Conservation (phyloP, 306 rosid species). For the Dryas drummondii region DNA sequence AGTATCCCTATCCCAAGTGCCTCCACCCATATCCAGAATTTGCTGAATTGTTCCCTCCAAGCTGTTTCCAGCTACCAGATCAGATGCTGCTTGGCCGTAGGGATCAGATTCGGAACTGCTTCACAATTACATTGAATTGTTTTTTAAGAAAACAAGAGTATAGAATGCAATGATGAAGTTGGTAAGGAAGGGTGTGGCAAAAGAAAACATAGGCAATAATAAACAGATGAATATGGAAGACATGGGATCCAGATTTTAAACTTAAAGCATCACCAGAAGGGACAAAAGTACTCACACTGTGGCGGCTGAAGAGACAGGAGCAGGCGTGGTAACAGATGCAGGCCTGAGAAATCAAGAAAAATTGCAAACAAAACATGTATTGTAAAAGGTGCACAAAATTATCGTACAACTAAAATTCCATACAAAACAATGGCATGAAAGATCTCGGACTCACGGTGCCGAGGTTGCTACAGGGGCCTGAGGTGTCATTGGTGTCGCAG, state of each 20-base stretch:
- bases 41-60: slow-evolving; percentile 78
- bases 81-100: slow-evolving; percentile 86
- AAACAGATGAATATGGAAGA: slow-evolving; percentile 9
- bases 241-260: not conserved
- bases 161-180: not conserved
- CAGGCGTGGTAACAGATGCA: slow-evolving; percentile 21
- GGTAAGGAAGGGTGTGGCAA: not conserved
- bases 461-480: slow-evolving; percentile 42
- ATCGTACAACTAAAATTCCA: not conserved
- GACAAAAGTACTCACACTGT: slow-evolving; percentile 40
- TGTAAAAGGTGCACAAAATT: not conserved
- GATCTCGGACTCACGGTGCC: slow-evolving; percentile 44
- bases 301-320: slow-evolving; percentile 28
- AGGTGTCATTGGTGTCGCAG: slow-evolving; percentile 31
- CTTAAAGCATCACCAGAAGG: not conserved
- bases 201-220: not conserved
- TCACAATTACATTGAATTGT: slow-evolving; percentile 12
- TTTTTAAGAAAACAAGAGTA: not conserved
- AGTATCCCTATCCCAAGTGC: slow-evolving; percentile 90
- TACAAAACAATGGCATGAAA: not conserved
- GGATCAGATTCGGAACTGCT: slow-evolving; percentile 61
- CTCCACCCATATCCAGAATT: slow-evolving; percentile 89
- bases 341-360: slow-evolving; percentile 43
- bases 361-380: not conserved
- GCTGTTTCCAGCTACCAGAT: slow-evolving; percentile 81